phyloP scores from a whole-genome alignment of 2,329 filamentous ascomycete species.

The Hymenoscyphus infarciens region DNA sequence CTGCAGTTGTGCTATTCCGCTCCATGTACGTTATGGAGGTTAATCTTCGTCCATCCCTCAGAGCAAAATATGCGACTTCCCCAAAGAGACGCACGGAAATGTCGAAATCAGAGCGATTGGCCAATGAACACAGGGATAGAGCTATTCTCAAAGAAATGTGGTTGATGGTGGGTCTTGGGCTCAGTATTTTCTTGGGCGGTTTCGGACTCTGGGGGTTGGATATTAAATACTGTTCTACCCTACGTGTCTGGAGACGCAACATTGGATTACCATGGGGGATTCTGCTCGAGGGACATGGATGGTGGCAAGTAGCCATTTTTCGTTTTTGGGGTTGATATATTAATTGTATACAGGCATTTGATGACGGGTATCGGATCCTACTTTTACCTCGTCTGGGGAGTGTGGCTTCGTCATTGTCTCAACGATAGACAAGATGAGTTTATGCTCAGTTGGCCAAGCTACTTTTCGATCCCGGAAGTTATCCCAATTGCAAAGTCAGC shows the following conservation, averaged over 20 bases:
- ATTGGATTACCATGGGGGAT: slow-evolving; percentile 70
- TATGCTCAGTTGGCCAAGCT: slow-evolving; percentile 59
- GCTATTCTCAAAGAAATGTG: slow-evolving; percentile 64
- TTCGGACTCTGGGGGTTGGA: slow-evolving; percentile 68
- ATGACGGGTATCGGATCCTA: slow-evolving; percentile 70
- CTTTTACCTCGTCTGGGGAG: slow-evolving; percentile 68
- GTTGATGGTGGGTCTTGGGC: slow-evolving; percentile 59
- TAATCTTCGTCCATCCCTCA: slow-evolving; percentile 53
- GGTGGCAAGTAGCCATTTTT: slow-evolving; percentile 52
- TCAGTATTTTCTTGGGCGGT: slow-evolving; percentile 61
- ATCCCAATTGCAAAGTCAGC: slow-evolving; percentile 21
- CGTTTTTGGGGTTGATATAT: slow-evolving; percentile 2
- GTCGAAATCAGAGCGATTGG: slow-evolving; percentile 49
- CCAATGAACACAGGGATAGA: slow-evolving; percentile 52
- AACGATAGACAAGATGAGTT: slow-evolving; percentile 65
- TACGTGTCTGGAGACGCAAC: slow-evolving; percentile 50
- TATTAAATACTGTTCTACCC: slow-evolving; percentile 53
- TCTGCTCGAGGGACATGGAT: slow-evolving; percentile 67
- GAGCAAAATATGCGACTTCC: slow-evolving; percentile 38
- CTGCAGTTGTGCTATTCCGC: slow-evolving; percentile 55
- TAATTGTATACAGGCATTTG: slow-evolving; percentile 49
- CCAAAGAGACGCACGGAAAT: slow-evolving; percentile 50
- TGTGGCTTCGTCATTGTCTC: slow-evolving; percentile 67
- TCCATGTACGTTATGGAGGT: slow-evolving; percentile 66
- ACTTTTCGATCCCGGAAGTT: slow-evolving; percentile 42